Evolutionary conservation across 2,329 filamentous ascomycete species (phyloP), one percentile per base, ranked within the genome.

Genomic region (Colletotrichum lini): DNA sequence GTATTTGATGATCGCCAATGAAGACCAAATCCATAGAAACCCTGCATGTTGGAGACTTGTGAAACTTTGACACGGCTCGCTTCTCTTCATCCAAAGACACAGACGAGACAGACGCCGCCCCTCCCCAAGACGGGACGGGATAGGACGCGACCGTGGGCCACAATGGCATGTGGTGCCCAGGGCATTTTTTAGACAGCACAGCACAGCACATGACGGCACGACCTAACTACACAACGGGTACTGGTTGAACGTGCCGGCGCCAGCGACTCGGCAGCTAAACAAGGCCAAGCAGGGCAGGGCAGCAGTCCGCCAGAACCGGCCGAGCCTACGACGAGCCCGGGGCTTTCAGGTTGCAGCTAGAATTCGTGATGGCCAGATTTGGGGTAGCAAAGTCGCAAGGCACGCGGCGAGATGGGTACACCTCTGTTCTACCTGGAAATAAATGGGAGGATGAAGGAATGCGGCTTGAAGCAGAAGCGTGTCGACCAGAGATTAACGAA

Each of bases 401-500:
- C n/a, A 52, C 26, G 2, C 30, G 7, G 30, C 30, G 30, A 30
- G 50, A 15, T 9, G 16, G 9, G 18, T 47, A 18, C 9, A 35
- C 30, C 30, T 47, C 16, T 35, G 44, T 18, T 18, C 18, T 47
- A n/a, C 16, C 6, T 47, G n/a, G n/a, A 18, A 16, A 16, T 18
- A 18, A 9, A 18, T n/a, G 6, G 15, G 26, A 30, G 50, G 26
- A 4, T 5, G 50, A 53, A 53, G 50, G 30, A 35, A 35, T 35
- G 30, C 30, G 30, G 8, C 54, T 59, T 45, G 8, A 30, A 2
- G 26, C 40, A 7, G 7, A 61, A 18, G 18, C n/a, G 30, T 50
- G 18, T 61, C 16, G 44, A 10, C 30, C 30, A 49, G 8, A 66
- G 56, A 70, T 67, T 67, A 67, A 56, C 54, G 61, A 44, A 38